phyloP scores from a whole-genome alignment of 345 rosid species.

The Lagerstroemia speciosa region DNA sequence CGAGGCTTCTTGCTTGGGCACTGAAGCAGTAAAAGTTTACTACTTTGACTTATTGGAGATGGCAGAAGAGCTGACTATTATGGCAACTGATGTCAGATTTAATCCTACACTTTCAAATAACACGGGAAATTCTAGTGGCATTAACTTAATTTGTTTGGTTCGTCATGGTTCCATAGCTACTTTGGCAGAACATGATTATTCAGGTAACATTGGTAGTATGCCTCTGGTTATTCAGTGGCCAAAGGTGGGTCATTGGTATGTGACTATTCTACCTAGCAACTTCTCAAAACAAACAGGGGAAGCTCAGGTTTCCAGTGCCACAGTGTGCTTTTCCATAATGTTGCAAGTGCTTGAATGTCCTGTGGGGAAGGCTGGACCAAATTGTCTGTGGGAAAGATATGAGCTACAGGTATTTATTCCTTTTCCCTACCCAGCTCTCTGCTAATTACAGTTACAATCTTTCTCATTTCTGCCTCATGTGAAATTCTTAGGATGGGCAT shows the following conservation, averaged over 20 bases:
- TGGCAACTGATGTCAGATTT: constrained; percentile 28
- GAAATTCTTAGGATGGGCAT: not conserved
- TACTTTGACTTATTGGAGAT: constrained; percentile 49
- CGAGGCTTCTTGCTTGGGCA: constrained; percentile 43
- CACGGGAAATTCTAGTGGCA: constrained; percentile 16
- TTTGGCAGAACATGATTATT: constrained; percentile 52
- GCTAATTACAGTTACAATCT: not conserved
- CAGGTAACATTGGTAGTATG: constrained; percentile 40
- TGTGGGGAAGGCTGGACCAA: constrained; percentile 66
- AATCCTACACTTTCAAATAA: constrained; percentile 24
- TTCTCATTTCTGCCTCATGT: not conserved
- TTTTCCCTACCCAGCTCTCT: not conserved
- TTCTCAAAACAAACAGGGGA: constrained; percentile 29
- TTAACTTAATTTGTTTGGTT: constrained; percentile 47
- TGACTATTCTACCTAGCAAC: constrained; percentile 45
- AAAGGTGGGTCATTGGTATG: constrained; percentile 72
- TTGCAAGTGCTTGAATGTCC: constrained; percentile 63
- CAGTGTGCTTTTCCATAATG: constrained; percentile 62
- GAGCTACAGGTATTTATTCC: constrained; percentile 50
- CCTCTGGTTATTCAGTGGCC: constrained; percentile 62
- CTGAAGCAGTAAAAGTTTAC: constrained; percentile 52
- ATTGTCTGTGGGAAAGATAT: constrained; percentile 53
- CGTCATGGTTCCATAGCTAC: constrained; percentile 82
- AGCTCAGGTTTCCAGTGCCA: constrained; percentile 18
- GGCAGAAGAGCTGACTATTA: constrained; percentile 50